These are phyloP conservation scores for Fraxinus floribunda DNA, from an alignment of 305 asterid species.

Conservation along the genomic window DNA sequence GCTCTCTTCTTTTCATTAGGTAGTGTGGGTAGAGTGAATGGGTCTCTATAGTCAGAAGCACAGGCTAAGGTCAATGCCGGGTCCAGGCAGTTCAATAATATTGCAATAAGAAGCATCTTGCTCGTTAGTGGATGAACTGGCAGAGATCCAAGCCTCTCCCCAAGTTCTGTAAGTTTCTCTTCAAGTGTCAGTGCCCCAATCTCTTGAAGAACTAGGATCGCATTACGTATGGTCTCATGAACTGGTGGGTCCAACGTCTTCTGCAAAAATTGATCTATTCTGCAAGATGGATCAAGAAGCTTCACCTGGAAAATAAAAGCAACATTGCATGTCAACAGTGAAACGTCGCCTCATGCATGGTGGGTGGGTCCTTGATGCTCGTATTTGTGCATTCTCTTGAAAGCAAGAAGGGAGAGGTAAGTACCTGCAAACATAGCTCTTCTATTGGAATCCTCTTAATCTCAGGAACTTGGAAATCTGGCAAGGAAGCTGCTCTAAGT, in stretches of 20 bases:
- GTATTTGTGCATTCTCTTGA: background rate
- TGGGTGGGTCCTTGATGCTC: background rate
- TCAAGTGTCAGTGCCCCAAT: conserved; percentile 77
- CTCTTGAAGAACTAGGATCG: conserved; percentile 75
- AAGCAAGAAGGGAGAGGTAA: conserved; percentile 20
- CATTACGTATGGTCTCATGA: conserved; percentile 76
- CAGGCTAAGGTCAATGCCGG: conserved; percentile 96
- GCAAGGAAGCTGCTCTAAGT: conserved; percentile 67
- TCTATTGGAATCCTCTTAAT: conserved; percentile 93
- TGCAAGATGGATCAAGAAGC: conserved; percentile 77
- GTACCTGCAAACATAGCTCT: conserved; percentile 92
- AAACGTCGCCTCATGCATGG: background rate
- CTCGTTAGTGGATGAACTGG: conserved; percentile 92
- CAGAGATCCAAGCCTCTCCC: conserved; percentile 75
- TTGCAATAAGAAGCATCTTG: conserved; percentile 88
- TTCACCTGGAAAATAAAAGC: conserved; percentile 57
- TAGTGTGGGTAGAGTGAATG: conserved; percentile 75
- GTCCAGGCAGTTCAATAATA: conserved; percentile 77
- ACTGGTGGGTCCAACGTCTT: conserved; percentile 89
- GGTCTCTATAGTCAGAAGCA: conserved; percentile 77
- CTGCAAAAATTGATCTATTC: conserved; percentile 74
- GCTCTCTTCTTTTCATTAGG: conserved; percentile 73
- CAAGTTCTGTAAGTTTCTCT: conserved; percentile 86
- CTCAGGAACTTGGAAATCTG: conserved; percentile 94
- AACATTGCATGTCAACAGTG: background rate